Evolutionary conservation across 176 grass and related monocot species (phyloP), one percentile per base, ranked within the genome.

Genomic region (Oryza longistaminata): DNA sequence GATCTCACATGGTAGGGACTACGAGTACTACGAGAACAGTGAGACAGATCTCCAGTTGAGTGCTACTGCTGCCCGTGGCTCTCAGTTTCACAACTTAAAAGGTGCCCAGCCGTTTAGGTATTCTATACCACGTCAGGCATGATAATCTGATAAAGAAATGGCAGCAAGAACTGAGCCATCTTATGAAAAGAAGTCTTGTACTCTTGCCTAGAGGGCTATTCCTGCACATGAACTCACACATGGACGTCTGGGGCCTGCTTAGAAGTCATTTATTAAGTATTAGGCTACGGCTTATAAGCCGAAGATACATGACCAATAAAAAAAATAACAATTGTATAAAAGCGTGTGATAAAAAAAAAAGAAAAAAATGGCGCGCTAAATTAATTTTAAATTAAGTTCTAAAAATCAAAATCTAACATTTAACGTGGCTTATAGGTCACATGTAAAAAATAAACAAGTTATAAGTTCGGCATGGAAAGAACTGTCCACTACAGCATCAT

Each of bases 91-190:
- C 66, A 8, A 16, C 55, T 22, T 65, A 52, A 78, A 13, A 9
- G 21, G 14, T 40, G 73, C 42, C n/a, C 21, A 78, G 43, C 67
- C 86, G 42, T 83, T 83, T 88, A 83, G 39, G 66, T 76, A 11
- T 27, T 35, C 21, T 16, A 16, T 35, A 76, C 66, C 70, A 50
- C 50, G 48, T 21, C 67, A 13, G 16, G 0, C 86, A 52, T 78
- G 80, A 39, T 39, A 73, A 19, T 43, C 35, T 64, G 86, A 83
- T 43, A 78, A 88, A n/a, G 86, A 82, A 69, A 66, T 50, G 70
- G 60, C 70, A 81, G 33, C n/a, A 68, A 24, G 26, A 84, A 31
- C 52, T 9, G 19, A 52, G 49, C 49, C 26, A 8, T 37, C 35
- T 37, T 37, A 37, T 37, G 35, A 37, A 37, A 37, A 27, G 9